Evolutionary conservation across 805 yeast species (phyloP), one percentile per base, ranked within the genome.

Genomic region (Cyberlindnera mississippiensis): DNA sequence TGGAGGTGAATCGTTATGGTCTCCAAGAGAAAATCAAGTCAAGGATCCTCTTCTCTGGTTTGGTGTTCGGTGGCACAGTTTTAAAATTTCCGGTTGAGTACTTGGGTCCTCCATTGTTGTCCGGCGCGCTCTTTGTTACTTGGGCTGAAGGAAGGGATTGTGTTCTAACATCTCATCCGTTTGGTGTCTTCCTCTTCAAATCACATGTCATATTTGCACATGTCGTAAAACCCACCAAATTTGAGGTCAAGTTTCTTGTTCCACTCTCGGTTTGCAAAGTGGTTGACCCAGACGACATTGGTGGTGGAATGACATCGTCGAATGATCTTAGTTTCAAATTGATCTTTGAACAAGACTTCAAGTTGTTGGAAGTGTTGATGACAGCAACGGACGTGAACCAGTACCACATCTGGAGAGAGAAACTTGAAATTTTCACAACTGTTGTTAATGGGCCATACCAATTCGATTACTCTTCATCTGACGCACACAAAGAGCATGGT

Each of bases 121-220:
- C 67, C 15, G 82, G 82, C 2, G 63, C 75, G 1, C 56, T 71
- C 18, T 55, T 56, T 13, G 52, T 62, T 2, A 57, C 67, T 1
- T 78, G 78, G 75, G 42, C 65, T 2, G 37, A 35, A 10, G 62
- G 61, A 14, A 37, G 28, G 7, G 49, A 44, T n/a, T 29, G 37
- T 11, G 35, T 41, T 11, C 30, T 45, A 12, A 42, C 38, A 24
- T 35, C 37, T 19, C 47, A 47, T 50, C 16, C 56, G 41, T 43
- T 53, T 60, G 57, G 77, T 62, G 40, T 66, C 55, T 33, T 76
- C 33, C 50, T 76, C 16, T 78, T 74, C 61, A 75, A 78, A 45
- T 67, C 78, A 4, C 80, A 76, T 53, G 52, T 78, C 20, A 48
- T 79, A 1, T 44, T 75, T 28, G 59, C 68, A 11, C 45, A 61